Percentiles rank a stretch among this genome's conserved stretches.
Evolutionary conservation across 2,329 filamentous ascomycete genomes (phyloP).

Genomic region (Allantophomopsis cytisporea): DNA sequence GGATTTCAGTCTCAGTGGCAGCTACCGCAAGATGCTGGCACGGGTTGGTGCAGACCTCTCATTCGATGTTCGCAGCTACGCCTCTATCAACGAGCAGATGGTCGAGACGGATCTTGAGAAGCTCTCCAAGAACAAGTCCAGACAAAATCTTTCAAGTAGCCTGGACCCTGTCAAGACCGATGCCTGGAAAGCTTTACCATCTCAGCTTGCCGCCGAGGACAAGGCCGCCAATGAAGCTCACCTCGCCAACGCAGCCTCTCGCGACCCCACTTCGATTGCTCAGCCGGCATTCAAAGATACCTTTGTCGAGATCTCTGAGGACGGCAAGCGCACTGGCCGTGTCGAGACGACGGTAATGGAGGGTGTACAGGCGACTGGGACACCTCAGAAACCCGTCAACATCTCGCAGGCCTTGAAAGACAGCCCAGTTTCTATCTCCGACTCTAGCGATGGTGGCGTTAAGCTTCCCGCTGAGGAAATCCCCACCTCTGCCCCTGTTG

Average conservation of each 20-base stretch:
- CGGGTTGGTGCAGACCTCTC: conserved; percentile 49
- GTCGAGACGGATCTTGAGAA: conserved; percentile 73
- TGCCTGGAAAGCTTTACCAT: conserved; percentile 12
- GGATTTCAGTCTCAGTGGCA: conserved; percentile 78
- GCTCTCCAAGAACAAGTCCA: conserved; percentile 2
- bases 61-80: conserved; percentile 59
- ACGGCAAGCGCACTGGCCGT: conserved; percentile 9
- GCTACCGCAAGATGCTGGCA: conserved; percentile 73
- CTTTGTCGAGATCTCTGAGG: conserved; percentile 18
- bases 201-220: conserved; percentile 11
- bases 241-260: conserved; percentile 3
- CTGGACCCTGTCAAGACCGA: conserved; percentile 3
- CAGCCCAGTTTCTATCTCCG: neutral
- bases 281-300: conserved; percentile 14
- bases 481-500: neutral
- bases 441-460: neutral
- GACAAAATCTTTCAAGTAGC: neutral
- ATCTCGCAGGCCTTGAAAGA: no score
- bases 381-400: no score
- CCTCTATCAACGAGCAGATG: conserved; percentile 65
- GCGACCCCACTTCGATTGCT: conserved; percentile 3
- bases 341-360: conserved; percentile 4
- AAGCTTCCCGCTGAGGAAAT: neutral
- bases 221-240: conserved; percentile 6
- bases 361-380: neutral